These are phyloP conservation scores for Fragosphaeria purpurea DNA, from an alignment of 2,329 filamentous ascomycete genomes.

Conservation along the genomic window DNA sequence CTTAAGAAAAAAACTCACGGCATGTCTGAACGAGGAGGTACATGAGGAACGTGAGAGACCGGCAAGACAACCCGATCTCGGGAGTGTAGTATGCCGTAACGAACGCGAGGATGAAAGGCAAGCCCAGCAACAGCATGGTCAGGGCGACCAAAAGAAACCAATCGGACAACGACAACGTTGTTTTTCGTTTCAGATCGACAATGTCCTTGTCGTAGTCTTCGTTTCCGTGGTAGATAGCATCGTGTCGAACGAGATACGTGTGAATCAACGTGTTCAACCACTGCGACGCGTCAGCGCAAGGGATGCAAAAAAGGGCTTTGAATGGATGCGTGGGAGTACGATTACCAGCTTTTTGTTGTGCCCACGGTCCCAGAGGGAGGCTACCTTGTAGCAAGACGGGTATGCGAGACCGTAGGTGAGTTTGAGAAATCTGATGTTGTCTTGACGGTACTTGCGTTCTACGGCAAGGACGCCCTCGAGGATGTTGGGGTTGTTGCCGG, in stretches of 20 bases:
- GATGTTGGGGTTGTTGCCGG: slow-evolving; percentile 21
- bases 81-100: slow-evolving; percentile 16
- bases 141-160: slow-evolving; percentile 14
- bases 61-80: slow-evolving; percentile 16
- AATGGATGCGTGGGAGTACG: too few species aligned
- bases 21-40: slow-evolving; percentile 11
- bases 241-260: slow-evolving; percentile 6
- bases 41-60: slow-evolving; percentile 15
- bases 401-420: slow-evolving; percentile 16
- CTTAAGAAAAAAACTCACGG: background rate
- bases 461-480: slow-evolving; percentile 18
- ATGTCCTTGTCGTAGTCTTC: slow-evolving; percentile 10
- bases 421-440: slow-evolving; percentile 9
- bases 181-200: slow-evolving; percentile 7
- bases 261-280: slow-evolving; percentile 15
- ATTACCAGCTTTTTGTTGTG: slow-evolving; percentile 15
- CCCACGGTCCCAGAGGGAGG: slow-evolving; percentile 18
- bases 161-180: slow-evolving; percentile 8
- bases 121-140: slow-evolving; percentile 12
- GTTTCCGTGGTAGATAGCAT: slow-evolving; percentile 2
- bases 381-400: slow-evolving; percentile 18
- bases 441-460: slow-evolving; percentile 7
- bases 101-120: slow-evolving; percentile 16
- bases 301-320: background rate
- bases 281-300: background rate